These are phyloP conservation scores for Pseudogymnoascus sp. DNA, from an alignment of 2,329 filamentous ascomycete species.

Conservation along the genomic window DNA sequence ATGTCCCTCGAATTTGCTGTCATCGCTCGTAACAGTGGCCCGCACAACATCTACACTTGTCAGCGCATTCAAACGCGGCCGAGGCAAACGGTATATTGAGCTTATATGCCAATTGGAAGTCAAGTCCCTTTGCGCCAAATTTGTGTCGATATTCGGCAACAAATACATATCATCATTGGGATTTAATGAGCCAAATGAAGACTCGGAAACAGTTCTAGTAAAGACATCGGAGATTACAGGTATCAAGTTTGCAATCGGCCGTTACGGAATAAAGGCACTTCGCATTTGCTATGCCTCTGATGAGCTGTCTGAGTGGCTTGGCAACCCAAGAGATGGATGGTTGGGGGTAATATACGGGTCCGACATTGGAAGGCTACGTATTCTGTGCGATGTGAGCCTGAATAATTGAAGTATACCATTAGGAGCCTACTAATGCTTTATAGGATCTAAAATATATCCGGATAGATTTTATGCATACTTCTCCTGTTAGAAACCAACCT, in stretches of 20 bases:
- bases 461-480: not conserved
- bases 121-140: not conserved
- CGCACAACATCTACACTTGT: not conserved
- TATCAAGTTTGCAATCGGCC: slow-evolving; percentile 7
- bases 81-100: not conserved
- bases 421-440: not conserved
- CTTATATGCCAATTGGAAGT: not conserved
- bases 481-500: not conserved
- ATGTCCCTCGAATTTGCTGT: not conserved
- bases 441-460: slow-evolving; percentile 8
- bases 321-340: not conserved
- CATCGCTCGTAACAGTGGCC: not conserved
- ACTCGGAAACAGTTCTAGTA: not conserved
- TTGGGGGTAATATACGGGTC: slow-evolving; percentile 1
- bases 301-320: slow-evolving; percentile 5
- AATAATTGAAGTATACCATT: not conserved
- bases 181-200: slow-evolving; percentile 4
- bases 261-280: slow-evolving; percentile 6
- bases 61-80: not conserved
- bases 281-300: not conserved
- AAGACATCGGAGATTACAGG: not conserved
- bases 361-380: not conserved
- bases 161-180: not conserved
- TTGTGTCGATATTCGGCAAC: slow-evolving; percentile 6
- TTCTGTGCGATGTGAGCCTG: slow-evolving; percentile 5